phyloP scores from a whole-genome alignment of 228 moss, liverwort and hornwort genomes.

The Sphagnum magellanicum region DNA sequence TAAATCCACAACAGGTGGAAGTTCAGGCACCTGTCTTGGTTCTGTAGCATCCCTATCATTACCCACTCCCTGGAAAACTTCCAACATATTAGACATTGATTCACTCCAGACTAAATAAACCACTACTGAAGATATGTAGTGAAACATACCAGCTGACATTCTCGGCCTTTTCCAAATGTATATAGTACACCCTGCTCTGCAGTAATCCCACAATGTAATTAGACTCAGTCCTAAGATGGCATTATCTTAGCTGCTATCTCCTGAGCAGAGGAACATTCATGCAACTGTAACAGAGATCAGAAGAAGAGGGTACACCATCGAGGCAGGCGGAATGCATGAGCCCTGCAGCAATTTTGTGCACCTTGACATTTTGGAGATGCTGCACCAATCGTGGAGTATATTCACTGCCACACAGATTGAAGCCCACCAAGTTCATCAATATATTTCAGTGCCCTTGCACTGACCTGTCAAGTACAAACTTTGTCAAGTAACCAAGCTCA shows the following conservation, averaged over 20 bases:
- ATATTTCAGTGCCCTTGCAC: too few relatives aligned
- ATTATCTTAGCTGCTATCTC: too few relatives aligned
- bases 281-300: not conserved
- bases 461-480: too few relatives aligned
- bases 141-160: conserved; percentile 71
- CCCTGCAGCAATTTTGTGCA: conserved; percentile 66
- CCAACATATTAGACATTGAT: too few relatives aligned
- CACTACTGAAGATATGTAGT: not conserved
- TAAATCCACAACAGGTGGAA: conserved; percentile 55
- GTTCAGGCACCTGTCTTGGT: conserved; percentile 45
- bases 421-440: too few relatives aligned
- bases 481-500: too few relatives aligned
- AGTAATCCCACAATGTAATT: conserved; percentile 4
- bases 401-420: conserved; percentile 29
- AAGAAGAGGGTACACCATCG: conserved; percentile 35
- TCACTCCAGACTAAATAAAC: too few relatives aligned
- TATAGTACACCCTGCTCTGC: conserved; percentile 72
- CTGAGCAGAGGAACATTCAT: not conserved
- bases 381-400: conserved; percentile 68
- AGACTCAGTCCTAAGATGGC: too few relatives aligned
- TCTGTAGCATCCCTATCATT: conserved; percentile 49
- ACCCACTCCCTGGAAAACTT: conserved; percentile 58
- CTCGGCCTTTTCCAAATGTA: conserved; percentile 86
- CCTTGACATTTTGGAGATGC: conserved; percentile 51
- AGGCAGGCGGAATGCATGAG: conserved; percentile 90